Evolutionary conservation across 331 rosid genomes (phyloP).

Genomic region (Rosa hybrid): DNA sequence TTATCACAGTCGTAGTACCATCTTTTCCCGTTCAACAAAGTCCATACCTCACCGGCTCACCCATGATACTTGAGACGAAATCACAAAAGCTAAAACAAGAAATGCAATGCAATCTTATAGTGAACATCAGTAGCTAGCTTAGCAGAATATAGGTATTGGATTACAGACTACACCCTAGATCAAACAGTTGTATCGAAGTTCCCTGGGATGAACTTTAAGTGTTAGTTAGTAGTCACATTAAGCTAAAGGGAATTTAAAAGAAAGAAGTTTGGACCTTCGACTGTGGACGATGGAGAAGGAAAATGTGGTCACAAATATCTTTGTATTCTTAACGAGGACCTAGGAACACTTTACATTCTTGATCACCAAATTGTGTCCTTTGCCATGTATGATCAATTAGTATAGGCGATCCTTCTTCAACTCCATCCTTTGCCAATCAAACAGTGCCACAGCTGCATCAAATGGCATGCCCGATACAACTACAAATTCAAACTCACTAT

Average conservation of each 20-base stretch:
- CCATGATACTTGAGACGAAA: too few relatives aligned
- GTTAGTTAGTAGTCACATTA: neutral
- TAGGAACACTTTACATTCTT: constrained; percentile 11
- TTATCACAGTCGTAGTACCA: too few relatives aligned
- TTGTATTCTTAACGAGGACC: neutral
- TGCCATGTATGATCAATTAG: too few relatives aligned
- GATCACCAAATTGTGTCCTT: neutral
- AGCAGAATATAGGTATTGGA: neutral
- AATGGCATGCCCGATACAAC: neutral
- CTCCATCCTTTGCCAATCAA: too few relatives aligned
- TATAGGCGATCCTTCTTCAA: too few relatives aligned
- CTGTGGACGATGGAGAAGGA: constrained; percentile 9
- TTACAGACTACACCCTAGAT: neutral
- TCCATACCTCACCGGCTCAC: too few relatives aligned
- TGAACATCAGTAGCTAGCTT: neutral
- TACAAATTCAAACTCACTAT: neutral
- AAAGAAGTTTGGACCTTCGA: constrained; percentile 11
- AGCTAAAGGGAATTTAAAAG: neutral
- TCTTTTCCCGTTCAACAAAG: too few relatives aligned
- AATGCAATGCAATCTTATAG: neutral
- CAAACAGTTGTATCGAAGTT: neutral
- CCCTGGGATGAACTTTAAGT: neutral
- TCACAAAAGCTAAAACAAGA: neutral
- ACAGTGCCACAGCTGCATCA: constrained; percentile 4
- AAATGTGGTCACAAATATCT: neutral